Evolutionary conservation across 2,329 filamentous ascomycete species (phyloP).

Genomic region (Sporothrix protearum): DNA sequence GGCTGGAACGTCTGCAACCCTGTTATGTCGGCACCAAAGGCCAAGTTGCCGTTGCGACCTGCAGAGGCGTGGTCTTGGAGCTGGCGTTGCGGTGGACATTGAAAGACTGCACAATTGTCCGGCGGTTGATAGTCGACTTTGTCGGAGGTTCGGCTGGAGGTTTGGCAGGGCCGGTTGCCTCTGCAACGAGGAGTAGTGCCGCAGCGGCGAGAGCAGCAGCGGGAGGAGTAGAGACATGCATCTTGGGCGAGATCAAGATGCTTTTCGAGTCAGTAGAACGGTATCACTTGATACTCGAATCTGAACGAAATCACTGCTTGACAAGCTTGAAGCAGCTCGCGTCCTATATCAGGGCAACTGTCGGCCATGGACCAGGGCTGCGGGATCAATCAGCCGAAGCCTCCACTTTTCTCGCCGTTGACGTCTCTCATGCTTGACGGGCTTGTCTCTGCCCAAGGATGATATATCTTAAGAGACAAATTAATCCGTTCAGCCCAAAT

Average conservation of each 20-base stretch:
- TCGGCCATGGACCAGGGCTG: not conserved
- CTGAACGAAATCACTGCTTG: not conserved
- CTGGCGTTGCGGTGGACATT: constrained; percentile 48
- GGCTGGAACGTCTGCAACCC: constrained; percentile 47
- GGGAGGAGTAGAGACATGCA: not conserved
- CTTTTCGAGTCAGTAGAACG: not conserved
- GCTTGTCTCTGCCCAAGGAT: not conserved
- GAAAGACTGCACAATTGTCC: constrained; percentile 40
- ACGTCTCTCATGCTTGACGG: not conserved
- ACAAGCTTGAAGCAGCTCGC: not conserved
- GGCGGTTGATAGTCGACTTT: constrained; percentile 33
- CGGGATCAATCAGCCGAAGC: not conserved
- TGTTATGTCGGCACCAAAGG: constrained; percentile 47
- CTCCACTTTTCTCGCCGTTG: not conserved
- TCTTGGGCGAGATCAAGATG: not conserved
- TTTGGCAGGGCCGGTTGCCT: not conserved
- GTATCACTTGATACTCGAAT: not conserved
- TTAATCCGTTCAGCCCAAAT: not conserved
- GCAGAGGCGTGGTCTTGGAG: constrained; percentile 50
- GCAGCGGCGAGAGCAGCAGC: not conserved
- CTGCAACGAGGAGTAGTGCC: constrained; percentile 1
- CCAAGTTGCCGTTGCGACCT: constrained; percentile 50
- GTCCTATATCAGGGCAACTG: not conserved
- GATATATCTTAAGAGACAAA: too few relatives aligned
- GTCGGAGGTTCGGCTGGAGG: too few relatives aligned